These are phyloP conservation scores for Trichosporon coremiiforme DNA, from an alignment of 1,284 basidiomycete genomes.

Conservation along the genomic window DNA sequence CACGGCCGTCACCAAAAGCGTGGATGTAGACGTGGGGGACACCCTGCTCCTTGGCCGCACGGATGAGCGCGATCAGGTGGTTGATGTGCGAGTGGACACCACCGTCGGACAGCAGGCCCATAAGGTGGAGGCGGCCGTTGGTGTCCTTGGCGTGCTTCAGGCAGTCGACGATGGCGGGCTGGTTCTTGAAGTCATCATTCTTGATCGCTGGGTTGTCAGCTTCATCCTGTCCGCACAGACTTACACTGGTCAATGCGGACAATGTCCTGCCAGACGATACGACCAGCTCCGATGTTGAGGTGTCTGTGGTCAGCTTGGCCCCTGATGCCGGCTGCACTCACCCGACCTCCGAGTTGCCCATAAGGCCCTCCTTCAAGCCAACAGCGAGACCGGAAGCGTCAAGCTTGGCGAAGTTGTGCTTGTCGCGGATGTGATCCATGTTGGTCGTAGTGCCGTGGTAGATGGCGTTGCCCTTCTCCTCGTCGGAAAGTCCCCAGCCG, in stretches of 20 bases:
- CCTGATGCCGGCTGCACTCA: conserved; percentile 49
- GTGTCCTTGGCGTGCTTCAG: conserved; percentile 76
- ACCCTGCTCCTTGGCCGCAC: conserved; percentile 78
- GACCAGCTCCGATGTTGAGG: conserved; percentile 86
- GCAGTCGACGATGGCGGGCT: conserved; percentile 68
- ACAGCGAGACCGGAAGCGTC: conserved; percentile 82
- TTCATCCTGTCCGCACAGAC: conserved; percentile 25
- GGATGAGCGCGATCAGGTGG: conserved; percentile 82
- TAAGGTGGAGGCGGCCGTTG: conserved; percentile 76
- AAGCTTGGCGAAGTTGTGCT: conserved; percentile 72
- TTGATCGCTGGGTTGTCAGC: conserved; percentile 66
- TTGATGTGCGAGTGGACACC: conserved; percentile 91
- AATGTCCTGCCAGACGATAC: conserved; percentile 93
- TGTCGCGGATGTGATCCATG: conserved; percentile 81
- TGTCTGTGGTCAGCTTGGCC: conserved; percentile 62
- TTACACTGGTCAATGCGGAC: conserved; percentile 77
- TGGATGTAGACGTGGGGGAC: conserved; percentile 84
- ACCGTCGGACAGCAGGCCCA: conserved; percentile 87
- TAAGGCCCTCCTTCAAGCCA: conserved; percentile 83
- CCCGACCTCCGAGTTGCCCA: conserved; percentile 96
- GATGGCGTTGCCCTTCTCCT: conserved; percentile 82
- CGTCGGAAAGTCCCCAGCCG: conserved; percentile 80
- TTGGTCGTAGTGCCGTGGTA: conserved; percentile 75
- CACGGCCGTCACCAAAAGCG: conserved; percentile 82
- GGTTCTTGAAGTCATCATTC: conserved; percentile 80